phyloP scores from a whole-genome alignment of 108 stramenopile species.

The Pseudonitzschia multiseries region DNA sequence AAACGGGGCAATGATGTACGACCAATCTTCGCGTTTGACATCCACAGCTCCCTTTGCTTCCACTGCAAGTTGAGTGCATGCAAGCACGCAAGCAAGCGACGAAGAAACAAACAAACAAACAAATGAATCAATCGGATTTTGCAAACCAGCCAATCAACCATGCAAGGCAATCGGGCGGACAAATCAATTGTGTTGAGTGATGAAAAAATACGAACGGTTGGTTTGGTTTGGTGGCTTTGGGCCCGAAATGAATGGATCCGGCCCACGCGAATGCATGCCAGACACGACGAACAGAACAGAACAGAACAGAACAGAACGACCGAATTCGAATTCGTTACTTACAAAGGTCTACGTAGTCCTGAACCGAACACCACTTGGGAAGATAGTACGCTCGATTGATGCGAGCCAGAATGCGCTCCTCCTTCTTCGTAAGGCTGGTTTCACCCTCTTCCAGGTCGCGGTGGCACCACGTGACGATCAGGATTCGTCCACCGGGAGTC shows the following conservation, averaged over 20 bases:
- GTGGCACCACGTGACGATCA: conserved; percentile 95
- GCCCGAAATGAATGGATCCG: too few relatives aligned
- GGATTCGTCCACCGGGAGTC: conserved; percentile 78
- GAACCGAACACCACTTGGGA: conserved; percentile 85
- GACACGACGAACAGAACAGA: not conserved
- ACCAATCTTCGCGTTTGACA: conserved; percentile 85
- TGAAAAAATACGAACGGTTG: too few relatives aligned
- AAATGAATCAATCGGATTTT: too few relatives aligned
- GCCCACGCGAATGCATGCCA: too few relatives aligned
- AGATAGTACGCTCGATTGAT: conserved; percentile 93
- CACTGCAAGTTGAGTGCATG: too few relatives aligned
- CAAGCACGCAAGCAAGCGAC: too few relatives aligned
- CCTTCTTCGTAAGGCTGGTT: conserved; percentile 64
- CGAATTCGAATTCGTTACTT: too few relatives aligned
- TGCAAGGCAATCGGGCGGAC: too few relatives aligned
- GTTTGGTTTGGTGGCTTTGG: too few relatives aligned
- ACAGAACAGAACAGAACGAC: not conserved
- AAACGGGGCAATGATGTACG: conserved; percentile 90
- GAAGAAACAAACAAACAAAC: not conserved
- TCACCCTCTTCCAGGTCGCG: conserved; percentile 84
- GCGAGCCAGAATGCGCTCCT: conserved; percentile 69
- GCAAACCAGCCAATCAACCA: too few relatives aligned
- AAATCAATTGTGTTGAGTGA: too few relatives aligned
- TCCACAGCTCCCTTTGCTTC: conserved; percentile 67
- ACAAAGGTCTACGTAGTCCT: conserved; percentile 72